These are phyloP conservation scores for Kluyveromyces marxianus DNA, from an alignment of 1,139 yeast species.

Conservation along the genomic window DNA sequence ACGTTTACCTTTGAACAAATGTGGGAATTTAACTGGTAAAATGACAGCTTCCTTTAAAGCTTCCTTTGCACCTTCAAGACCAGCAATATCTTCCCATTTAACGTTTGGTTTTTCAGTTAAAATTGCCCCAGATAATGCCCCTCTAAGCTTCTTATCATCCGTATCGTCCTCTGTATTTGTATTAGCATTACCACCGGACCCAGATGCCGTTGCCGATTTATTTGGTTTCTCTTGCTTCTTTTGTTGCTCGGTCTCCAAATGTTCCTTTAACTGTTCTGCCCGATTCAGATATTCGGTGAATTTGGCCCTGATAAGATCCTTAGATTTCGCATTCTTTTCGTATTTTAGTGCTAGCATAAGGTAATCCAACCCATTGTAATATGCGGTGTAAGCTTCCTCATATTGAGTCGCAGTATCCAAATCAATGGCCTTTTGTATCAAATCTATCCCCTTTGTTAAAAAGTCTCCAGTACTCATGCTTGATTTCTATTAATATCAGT, in stretches of 20 bases:
- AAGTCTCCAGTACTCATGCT: constrained; percentile 66
- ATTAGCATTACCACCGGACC: constrained; percentile 32
- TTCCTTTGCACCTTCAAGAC: constrained; percentile 90
- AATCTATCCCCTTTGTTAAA: constrained; percentile 84
- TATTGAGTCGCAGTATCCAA: constrained; percentile 87
- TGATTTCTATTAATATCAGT: neutral
- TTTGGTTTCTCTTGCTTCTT: constrained; percentile 34
- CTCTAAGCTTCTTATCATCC: constrained; percentile 80
- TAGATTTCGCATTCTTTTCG: constrained; percentile 85
- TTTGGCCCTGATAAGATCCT: constrained; percentile 80
- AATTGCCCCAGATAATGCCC: constrained; percentile 90
- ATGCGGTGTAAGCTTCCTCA: constrained; percentile 89
- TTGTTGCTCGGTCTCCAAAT: constrained; percentile 56
- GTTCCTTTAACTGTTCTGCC: constrained; percentile 91
- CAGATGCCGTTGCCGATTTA: constrained; percentile 14
- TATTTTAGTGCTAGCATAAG: constrained; percentile 93
- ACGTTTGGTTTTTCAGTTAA: constrained; percentile 90
- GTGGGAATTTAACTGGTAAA: constrained; percentile 90
- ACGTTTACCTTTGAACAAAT: constrained; percentile 85
- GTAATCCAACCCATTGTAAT: constrained; percentile 90
- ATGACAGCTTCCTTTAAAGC: constrained; percentile 97
- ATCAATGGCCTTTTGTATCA: constrained; percentile 90
- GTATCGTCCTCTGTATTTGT: constrained; percentile 63
- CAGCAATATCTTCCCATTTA: constrained; percentile 94
- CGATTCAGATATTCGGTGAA: constrained; percentile 86